These are phyloP conservation scores for Amaranthus palmeri DNA, from an alignment of 148 eudicot species.

Conservation along the genomic window DNA sequence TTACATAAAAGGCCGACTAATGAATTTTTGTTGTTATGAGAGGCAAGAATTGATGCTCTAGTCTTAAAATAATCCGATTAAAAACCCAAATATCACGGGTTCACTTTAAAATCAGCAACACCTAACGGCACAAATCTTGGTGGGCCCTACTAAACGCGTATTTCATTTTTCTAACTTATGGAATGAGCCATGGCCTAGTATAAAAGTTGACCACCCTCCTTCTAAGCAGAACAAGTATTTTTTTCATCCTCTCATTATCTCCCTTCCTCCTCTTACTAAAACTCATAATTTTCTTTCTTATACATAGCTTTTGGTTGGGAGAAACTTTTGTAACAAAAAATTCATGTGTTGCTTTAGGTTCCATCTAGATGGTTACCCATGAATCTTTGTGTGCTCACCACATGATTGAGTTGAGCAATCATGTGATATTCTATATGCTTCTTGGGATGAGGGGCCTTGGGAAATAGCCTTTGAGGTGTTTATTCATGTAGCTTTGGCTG, in stretches of 20 bases:
- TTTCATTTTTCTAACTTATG: background rate
- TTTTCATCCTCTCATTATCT: background rate
- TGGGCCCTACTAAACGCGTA: no score
- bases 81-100: no score
- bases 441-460: slow-evolving; percentile 21
- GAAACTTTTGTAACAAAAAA: background rate
- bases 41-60: no score
- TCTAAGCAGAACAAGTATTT: background rate
- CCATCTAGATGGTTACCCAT: no score
- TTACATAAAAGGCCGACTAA: no score
- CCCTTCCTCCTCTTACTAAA: background rate
- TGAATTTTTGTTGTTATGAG: no score
- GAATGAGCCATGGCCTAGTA: background rate
- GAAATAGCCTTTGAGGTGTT: background rate
- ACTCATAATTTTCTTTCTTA: background rate
- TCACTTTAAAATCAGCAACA: no score
- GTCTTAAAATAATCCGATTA: no score
- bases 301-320: background rate
- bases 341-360: no score
- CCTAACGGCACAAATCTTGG: no score
- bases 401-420: no score
- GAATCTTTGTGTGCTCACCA: no score
- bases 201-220: background rate
- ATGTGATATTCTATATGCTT: background rate
- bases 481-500: background rate